A percentile compares a stretch with the other conserved stretches of the same genome.
These are phyloP conservation scores for Leccinum fibrillosum DNA, from an alignment of 768 basidiomycete species.

Conservation along the genomic window DNA sequence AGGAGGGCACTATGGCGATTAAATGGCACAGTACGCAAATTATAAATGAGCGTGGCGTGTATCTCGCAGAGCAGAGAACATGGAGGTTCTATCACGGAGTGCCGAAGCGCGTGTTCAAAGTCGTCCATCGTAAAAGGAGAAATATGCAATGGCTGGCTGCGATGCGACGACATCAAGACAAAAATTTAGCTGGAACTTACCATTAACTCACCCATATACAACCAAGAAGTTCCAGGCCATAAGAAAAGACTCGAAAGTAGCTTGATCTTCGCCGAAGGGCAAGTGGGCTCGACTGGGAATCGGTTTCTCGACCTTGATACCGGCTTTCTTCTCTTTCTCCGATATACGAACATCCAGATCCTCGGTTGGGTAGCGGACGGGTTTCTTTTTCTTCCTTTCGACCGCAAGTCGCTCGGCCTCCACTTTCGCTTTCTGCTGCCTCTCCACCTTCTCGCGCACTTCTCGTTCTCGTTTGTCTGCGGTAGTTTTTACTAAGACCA, in stretches of 20 bases:
- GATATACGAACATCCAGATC: constrained; percentile 79
- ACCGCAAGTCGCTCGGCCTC: constrained; percentile 69
- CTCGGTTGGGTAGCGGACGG: constrained; percentile 89
- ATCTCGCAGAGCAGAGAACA: constrained; percentile 83
- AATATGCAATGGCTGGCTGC: constrained; percentile 81
- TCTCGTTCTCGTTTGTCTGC: constrained; percentile 70
- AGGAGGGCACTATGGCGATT: constrained; percentile 72
- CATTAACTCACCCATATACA: constrained; percentile 76
- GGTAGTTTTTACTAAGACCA: constrained; percentile 27
- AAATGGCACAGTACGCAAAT: constrained; percentile 79
- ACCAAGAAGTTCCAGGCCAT: constrained; percentile 94
- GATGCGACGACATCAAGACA: constrained; percentile 9
- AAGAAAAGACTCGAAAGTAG: constrained; percentile 78
- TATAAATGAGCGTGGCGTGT: constrained; percentile 86
- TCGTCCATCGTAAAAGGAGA: constrained; percentile 93
- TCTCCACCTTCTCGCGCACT: constrained; percentile 65
- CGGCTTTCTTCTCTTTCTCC: constrained; percentile 81
- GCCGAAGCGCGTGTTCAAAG: constrained; percentile 82
- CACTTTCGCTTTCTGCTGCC: constrained; percentile 60
- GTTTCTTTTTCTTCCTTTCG: constrained; percentile 86
- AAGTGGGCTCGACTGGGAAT: constrained; percentile 56
- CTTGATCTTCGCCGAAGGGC: constrained; percentile 64
- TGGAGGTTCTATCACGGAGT: constrained; percentile 62
- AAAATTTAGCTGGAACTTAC: not conserved
- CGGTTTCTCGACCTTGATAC: constrained; percentile 66